A percentile compares a stretch with the other conserved stretches of the same genome.
Evolutionary conservation across 371 early-diverging fungal genomes (phyloP).

Genomic region (Haplosporangium sp.): DNA sequence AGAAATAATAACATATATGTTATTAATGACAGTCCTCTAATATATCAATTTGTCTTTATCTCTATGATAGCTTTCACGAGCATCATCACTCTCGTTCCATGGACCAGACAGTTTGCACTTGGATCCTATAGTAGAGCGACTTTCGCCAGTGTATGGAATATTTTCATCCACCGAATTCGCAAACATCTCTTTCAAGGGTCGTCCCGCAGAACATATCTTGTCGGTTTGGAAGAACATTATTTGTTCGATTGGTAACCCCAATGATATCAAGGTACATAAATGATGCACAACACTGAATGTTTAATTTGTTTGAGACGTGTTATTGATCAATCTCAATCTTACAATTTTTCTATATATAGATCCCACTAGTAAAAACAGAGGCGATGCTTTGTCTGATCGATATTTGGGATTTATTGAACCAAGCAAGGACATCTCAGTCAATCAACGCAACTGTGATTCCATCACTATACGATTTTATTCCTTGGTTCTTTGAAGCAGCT

Average conservation of each 20-base stretch:
- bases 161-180: constrained; percentile 48
- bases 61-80: constrained; percentile 29
- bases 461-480: constrained; percentile 42
- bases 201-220: constrained; percentile 21
- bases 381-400: constrained; percentile 77
- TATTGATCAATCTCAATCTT: too few relatives aligned
- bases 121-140: constrained; percentile 50
- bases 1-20: not conserved
- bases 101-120: constrained; percentile 50
- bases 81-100: constrained; percentile 50
- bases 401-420: constrained; percentile 74
- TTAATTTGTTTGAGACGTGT: not conserved
- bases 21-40: not conserved
- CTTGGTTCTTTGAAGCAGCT: constrained; percentile 53
- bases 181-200: constrained; percentile 34
- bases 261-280: constrained; percentile 38
- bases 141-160: constrained; percentile 49
- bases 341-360: constrained; percentile 39
- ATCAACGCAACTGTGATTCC: constrained; percentile 34
- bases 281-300: constrained; percentile 1
- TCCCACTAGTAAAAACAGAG: constrained; percentile 73
- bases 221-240: constrained; percentile 48
- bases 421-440: constrained; percentile 51
- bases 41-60: too few relatives aligned
- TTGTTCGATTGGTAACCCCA: constrained; percentile 51